These are phyloP conservation scores for Claviceps sorghi DNA, from an alignment of 2,329 filamentous ascomycete species.

Conservation along the genomic window DNA sequence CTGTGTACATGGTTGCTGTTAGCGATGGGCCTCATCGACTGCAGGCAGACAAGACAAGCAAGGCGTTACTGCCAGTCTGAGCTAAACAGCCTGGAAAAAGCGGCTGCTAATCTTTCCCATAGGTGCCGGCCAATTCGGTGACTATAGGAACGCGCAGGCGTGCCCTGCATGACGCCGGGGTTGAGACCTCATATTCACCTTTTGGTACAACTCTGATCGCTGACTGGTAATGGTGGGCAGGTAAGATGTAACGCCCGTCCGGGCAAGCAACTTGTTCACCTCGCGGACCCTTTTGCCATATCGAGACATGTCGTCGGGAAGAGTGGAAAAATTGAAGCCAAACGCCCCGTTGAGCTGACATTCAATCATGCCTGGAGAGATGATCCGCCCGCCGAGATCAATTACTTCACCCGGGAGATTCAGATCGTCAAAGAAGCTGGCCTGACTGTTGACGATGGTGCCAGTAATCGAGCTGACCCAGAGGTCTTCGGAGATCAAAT, in stretches of 20 bases:
- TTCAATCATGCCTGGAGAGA: slow-evolving; percentile 79
- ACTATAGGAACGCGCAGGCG: not conserved
- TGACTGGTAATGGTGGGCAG: slow-evolving; percentile 76
- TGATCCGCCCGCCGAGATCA: slow-evolving; percentile 67
- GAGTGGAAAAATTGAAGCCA: slow-evolving; percentile 79
- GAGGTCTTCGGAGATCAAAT: slow-evolving; percentile 62
- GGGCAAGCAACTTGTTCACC: slow-evolving; percentile 56
- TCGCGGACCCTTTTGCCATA: slow-evolving; percentile 61
- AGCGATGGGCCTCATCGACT: not conserved
- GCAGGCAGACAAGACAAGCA: too few species aligned
- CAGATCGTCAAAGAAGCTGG: slow-evolving; percentile 52
- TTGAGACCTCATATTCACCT: slow-evolving; percentile 27
- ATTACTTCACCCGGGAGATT: slow-evolving; percentile 58
- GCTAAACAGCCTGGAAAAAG: too few species aligned
- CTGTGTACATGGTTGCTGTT: slow-evolving; percentile 15
- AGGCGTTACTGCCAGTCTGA: too few species aligned
- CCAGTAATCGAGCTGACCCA: slow-evolving; percentile 75
- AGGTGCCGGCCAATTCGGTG: not conserved
- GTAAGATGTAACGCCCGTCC: slow-evolving; percentile 78
- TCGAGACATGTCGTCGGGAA: slow-evolving; percentile 50
- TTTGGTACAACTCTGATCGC: slow-evolving; percentile 64
- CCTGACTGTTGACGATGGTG: slow-evolving; percentile 61
- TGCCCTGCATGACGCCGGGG: not conserved
- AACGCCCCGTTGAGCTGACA: slow-evolving; percentile 85
- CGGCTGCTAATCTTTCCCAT: too few species aligned